Evolutionary conservation across 305 asterid genomes (phyloP).

Genomic region (Nicotiana rustica): DNA sequence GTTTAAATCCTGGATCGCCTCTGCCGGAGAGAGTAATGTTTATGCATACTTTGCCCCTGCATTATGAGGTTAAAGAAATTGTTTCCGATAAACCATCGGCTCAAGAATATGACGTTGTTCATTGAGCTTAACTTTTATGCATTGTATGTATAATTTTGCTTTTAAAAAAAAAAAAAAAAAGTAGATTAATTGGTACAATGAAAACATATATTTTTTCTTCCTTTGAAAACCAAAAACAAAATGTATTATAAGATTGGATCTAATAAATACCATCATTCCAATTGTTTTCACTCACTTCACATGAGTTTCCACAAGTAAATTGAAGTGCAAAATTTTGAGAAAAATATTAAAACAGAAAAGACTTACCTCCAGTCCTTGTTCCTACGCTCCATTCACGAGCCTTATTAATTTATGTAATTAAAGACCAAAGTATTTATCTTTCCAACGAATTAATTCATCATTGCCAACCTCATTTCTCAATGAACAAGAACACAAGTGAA

Average conservation of each 20-base stretch:
- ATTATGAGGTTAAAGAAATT: too few species aligned
- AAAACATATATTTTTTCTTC: not conserved
- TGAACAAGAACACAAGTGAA: conserved; percentile 27
- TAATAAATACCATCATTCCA: not conserved
- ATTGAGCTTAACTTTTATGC: too few species aligned
- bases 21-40: too few species aligned
- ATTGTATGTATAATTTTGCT: too few species aligned
- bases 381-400: conserved; percentile 3
- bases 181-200: not conserved
- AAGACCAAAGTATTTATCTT: not conserved
- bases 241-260: not conserved
- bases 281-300: not conserved
- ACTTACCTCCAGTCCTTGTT: not conserved
- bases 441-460: conserved; percentile 5
- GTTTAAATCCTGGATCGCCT: too few species aligned
- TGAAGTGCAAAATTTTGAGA: not conserved
- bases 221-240: not conserved
- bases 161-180: not conserved
- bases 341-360: too few species aligned
- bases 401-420: conserved; percentile 8
- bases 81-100: too few species aligned
- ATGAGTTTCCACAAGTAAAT: not conserved
- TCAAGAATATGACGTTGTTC: too few species aligned
- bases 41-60: too few species aligned
- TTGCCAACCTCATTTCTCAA: not conserved